phyloP scores from a whole-genome alignment of 2,329 filamentous ascomycete species.

The Pseudocercospora cruenta region DNA sequence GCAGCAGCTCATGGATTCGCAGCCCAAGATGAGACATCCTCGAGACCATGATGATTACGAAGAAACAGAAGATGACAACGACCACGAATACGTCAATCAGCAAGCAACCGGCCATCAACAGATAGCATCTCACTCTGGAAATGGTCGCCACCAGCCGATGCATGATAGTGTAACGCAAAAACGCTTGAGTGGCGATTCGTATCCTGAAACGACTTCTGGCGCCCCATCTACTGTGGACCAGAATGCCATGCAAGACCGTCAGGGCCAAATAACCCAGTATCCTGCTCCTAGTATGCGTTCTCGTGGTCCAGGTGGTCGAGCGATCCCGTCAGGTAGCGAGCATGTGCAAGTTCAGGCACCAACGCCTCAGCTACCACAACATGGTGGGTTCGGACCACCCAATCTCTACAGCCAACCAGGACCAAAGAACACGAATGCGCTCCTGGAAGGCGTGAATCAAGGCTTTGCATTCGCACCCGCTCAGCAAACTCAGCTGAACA shows the following conservation, averaged over 20 bases:
- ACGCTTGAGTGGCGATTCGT: conserved; percentile 20
- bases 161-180: neutral
- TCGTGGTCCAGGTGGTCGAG: neutral
- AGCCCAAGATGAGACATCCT: neutral
- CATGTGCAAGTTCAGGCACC: neutral
- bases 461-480: neutral
- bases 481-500: neutral
- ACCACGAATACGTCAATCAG: neutral
- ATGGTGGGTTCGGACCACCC: neutral
- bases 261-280: neutral
- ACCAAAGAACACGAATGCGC: neutral
- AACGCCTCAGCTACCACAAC: neutral
- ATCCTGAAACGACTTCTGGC: conserved; percentile 25
- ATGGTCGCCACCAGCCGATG: neutral
- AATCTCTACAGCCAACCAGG: neutral
- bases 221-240: conserved; percentile 17
- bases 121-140: too few species aligned
- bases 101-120: neutral
- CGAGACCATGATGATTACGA: neutral
- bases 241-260: neutral
- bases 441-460: neutral
- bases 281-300: neutral
- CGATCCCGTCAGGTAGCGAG: neutral
- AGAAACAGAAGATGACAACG: neutral
- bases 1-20: neutral